Evolutionary conservation across 495 filamentous ascomycete genomes (phyloP).

Genomic region (Platismatia glauca): DNA sequence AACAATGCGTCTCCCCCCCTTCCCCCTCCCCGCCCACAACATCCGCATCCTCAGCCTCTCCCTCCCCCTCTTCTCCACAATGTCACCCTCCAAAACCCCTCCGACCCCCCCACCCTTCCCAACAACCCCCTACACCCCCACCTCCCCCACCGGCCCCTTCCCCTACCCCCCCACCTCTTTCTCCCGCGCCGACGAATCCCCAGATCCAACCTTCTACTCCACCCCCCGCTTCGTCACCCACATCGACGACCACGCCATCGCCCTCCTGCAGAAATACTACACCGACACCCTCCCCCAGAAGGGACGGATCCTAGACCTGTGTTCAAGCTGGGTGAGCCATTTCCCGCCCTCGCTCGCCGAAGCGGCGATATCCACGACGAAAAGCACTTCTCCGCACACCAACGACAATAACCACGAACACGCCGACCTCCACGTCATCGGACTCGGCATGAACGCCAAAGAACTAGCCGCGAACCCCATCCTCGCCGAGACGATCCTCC

Average conservation of each 20-base stretch:
- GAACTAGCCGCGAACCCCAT: conserved; percentile 34
- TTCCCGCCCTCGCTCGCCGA: too few species aligned
- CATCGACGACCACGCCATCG: conserved; percentile 39
- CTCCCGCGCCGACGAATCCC: conserved; percentile 28
- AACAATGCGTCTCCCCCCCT: conserved; percentile 7
- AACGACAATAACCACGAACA: too few species aligned
- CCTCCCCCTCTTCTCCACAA: conserved; percentile 20
- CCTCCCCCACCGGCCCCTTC: conserved; percentile 20
- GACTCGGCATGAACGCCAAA: conserved; percentile 31
- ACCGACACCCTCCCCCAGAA: conserved; percentile 21
- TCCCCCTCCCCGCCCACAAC: conserved; percentile 2
- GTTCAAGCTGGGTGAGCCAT: conserved; percentile 37
- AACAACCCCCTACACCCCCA: conserved; percentile 8
- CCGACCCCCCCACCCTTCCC: neutral
- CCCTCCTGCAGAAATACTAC: conserved; percentile 32
- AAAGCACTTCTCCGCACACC: too few species aligned
- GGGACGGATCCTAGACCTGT: conserved; percentile 36
- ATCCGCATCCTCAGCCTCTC: conserved; percentile 16
- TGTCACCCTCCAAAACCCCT: conserved; percentile 8
- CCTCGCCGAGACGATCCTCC: conserved; percentile 23
- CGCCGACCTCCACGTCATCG: conserved; percentile 21
- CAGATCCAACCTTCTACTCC: conserved; percentile 35
- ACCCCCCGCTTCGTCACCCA: conserved; percentile 39
- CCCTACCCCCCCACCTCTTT: conserved; percentile 23
- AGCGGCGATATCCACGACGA: too few species aligned